Evolutionary conservation across 495 filamentous ascomycete genomes (phyloP).

Genomic region (Lasiosphaeriaceae sp.): DNA sequence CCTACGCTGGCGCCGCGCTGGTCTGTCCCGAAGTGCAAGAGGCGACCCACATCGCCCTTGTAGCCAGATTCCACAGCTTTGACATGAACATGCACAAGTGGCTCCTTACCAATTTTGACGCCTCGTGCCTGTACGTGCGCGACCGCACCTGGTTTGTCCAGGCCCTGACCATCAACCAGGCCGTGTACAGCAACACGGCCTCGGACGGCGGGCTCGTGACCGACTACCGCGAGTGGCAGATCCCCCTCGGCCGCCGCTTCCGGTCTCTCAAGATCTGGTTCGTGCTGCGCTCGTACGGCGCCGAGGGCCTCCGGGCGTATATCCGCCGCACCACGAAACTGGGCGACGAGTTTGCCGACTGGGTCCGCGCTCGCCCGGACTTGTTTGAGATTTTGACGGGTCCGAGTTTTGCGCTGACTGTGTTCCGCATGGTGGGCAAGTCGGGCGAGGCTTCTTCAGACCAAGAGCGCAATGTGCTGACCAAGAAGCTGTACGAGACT

Average conservation of each 20-base stretch:
- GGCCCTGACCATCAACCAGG: constrained; percentile 72
- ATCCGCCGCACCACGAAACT: constrained; percentile 62
- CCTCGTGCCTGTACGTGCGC: constrained; percentile 74
- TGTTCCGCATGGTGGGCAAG: constrained; percentile 55
- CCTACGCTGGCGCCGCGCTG: constrained; percentile 84
- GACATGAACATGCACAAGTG: constrained; percentile 98
- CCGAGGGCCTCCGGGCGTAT: constrained; percentile 70
- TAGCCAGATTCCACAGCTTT: constrained; percentile 76
- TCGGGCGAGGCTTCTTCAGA: constrained; percentile 16
- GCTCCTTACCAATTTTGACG: constrained; percentile 94
- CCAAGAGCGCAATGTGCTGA: constrained; percentile 59
- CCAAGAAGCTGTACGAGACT: constrained; percentile 72
- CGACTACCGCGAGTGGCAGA: constrained; percentile 98
- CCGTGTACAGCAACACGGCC: constrained; percentile 76
- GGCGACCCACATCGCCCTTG: constrained; percentile 45
- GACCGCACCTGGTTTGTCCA: constrained; percentile 70
- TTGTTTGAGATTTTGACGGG: constrained; percentile 73
- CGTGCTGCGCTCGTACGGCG: constrained; percentile 82
- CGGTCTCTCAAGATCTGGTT: constrained; percentile 95
- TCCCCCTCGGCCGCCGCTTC: constrained; percentile 90
- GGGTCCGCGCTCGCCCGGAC: constrained; percentile 57
- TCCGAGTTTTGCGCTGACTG: constrained; percentile 77
- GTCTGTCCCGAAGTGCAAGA: constrained; percentile 72
- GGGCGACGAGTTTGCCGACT: constrained; percentile 64
- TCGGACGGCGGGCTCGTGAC: constrained; percentile 82